A percentile compares a stretch with the other conserved stretches of the same genome.
These are phyloP conservation scores for Boeremia lycopersici DNA, from an alignment of 2,329 filamentous ascomycete species.

Conservation along the genomic window DNA sequence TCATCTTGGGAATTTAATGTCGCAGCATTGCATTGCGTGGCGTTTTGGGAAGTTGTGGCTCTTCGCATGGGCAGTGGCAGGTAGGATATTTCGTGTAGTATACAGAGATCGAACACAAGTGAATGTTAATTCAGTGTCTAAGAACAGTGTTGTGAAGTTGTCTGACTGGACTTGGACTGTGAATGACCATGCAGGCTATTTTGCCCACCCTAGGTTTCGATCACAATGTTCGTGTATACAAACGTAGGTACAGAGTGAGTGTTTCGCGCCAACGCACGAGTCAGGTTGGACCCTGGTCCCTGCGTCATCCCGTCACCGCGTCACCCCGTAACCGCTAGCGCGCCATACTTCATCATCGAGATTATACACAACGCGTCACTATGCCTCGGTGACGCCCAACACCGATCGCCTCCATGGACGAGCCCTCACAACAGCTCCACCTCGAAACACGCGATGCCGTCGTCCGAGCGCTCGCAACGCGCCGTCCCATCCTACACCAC, in stretches of 20 bases:
- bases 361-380: conserved; percentile 8
- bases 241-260: too few species aligned
- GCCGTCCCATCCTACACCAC: conserved; percentile 64
- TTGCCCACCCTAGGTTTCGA: too few species aligned
- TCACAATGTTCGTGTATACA: too few species aligned
- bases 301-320: conserved; percentile 26
- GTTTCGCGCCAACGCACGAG: too few species aligned
- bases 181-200: too few species aligned
- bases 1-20: conserved; percentile 6
- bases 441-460: conserved; percentile 51
- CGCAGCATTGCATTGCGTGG: conserved; percentile 26
- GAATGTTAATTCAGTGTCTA: not conserved
- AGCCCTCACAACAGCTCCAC: conserved; percentile 49
- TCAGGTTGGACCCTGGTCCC: conserved; percentile 9
- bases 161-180: not conserved
- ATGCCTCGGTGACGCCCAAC: conserved; percentile 6
- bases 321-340: conserved; percentile 19
- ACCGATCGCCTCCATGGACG: conserved; percentile 34
- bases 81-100: conserved; percentile 10
- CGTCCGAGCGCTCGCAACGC: conserved; percentile 48
- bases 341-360: conserved; percentile 1
- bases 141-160: not conserved
- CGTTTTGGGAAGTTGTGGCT: conserved; percentile 17
- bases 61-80: conserved; percentile 1
- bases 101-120: conserved; percentile 2